Conservation (phyloP, 2,329 filamentous ascomycete species). For the Claviceps sorghi region DNA sequence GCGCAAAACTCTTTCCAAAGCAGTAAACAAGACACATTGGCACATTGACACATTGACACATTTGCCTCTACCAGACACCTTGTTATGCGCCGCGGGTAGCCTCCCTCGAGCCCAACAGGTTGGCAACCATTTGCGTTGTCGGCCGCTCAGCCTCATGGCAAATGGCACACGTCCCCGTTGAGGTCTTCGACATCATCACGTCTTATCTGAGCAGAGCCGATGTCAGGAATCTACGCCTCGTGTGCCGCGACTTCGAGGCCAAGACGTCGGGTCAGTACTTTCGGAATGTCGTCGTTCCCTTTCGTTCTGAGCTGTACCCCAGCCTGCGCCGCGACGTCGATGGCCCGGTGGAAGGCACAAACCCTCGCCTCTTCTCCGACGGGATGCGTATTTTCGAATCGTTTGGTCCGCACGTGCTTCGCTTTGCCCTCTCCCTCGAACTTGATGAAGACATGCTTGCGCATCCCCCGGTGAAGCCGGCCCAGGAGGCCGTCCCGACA, state of each 20-base stretch:
- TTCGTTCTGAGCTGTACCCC: conserved; percentile 48
- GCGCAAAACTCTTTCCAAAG: not conserved
- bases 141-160: conserved; percentile 16
- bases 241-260: conserved; percentile 41
- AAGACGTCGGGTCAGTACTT: conserved; percentile 46
- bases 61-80: not conserved
- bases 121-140: not conserved
- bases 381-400: conserved; percentile 47
- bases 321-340: conserved; percentile 12
- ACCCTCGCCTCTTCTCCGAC: conserved; percentile 21
- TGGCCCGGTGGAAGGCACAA: conserved; percentile 8
- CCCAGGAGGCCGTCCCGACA: conserved; percentile 37
- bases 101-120: not conserved
- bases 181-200: conserved; percentile 46
- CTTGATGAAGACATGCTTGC: conserved; percentile 39
- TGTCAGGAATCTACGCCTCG: conserved; percentile 45
- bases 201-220: conserved; percentile 40
- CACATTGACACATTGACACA: not conserved
- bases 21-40: not conserved
- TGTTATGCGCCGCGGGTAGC: not conserved
- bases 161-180: conserved; percentile 34
- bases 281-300: conserved; percentile 48
- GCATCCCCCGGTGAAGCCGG: conserved; percentile 39
- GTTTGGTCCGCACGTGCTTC: conserved; percentile 44
- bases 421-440: conserved; percentile 55